Conservation (phyloP, 805 yeast species). For the Myxozyma geophila region DNA sequence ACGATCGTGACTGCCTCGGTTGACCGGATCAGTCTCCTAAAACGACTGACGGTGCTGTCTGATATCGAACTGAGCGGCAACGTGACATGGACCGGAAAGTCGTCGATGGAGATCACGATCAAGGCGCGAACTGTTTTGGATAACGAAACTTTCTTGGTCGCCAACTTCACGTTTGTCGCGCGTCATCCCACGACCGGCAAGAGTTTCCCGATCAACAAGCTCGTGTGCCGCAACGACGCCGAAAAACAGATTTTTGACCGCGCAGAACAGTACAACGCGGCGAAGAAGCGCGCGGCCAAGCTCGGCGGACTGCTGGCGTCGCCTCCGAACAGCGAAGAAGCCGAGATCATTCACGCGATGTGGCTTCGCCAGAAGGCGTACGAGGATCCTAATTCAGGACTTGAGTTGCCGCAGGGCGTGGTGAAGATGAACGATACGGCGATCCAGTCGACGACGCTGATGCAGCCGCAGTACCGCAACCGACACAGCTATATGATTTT, state of each 20-base stretch:
- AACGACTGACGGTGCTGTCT: constrained; percentile 76
- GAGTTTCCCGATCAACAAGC: constrained; percentile 81
- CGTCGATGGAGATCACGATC: constrained; percentile 94
- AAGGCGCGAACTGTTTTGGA: constrained; percentile 79
- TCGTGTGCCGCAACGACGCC: constrained; percentile 71
- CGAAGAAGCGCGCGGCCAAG: constrained; percentile 78
- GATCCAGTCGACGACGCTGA: constrained; percentile 76
- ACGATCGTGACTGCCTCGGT: constrained; percentile 95
- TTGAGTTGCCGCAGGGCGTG: constrained; percentile 30
- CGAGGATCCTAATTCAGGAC: constrained; percentile 38
- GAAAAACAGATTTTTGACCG: constrained; percentile 85
- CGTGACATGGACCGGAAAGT: constrained; percentile 92
- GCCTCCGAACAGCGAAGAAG: constrained; percentile 76
- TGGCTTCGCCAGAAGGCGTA: constrained; percentile 53
- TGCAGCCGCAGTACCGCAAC: constrained; percentile 97
- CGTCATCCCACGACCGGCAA: constrained; percentile 91
- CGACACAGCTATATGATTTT: constrained; percentile 93
- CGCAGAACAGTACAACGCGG: constrained; percentile 88
- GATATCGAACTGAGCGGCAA: constrained; percentile 83
- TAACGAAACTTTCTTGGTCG: constrained; percentile 77
- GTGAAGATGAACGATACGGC: constrained; percentile 64
- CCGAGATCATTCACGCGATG: constrained; percentile 73
- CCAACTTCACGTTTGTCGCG: constrained; percentile 94
- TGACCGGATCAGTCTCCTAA: constrained; percentile 85
- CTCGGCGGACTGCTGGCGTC: constrained; percentile 65